Base-by-base conservation (phyloP, 1,284 basidiomycete species). In the Ganoderma lingzhi region DNA sequence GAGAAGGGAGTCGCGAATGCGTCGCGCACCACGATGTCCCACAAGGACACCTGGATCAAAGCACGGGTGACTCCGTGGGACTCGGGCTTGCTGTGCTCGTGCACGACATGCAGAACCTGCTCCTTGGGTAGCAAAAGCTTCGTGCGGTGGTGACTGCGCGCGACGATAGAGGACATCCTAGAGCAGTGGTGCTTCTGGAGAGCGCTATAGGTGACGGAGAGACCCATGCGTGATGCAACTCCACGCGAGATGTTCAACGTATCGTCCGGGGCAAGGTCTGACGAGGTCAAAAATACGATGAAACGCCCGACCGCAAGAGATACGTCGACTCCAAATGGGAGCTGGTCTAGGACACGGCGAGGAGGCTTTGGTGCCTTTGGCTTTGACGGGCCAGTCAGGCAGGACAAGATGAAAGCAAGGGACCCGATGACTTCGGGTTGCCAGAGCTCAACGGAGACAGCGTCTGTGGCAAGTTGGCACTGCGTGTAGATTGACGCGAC, bases 191-290 rank as follows among this genome's bases (percentile, higher is more conserved):
- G 81, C n/a, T 80, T 72, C 62, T 80, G 83, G 67, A 93, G 80
- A 23, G 87, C 87, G 71, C 88, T 89, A 74, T 90, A 93, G 72
- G 92, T 88, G 17, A 91, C 48, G 0, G 86, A 85, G 23, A 91
- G 62, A 0, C 87, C 83, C 0, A 88, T 88, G 63, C 90, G 87
- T 15, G 93, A 75, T 28, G 91, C 90, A 53, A 95, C 78, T 1
- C 96, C 96, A 35, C 94, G 88, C 2, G 89, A 89, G 10, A 96
- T 84, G 42, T 87, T 88, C 64, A 88, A 79, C 23, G 86, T 84
- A 73, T 93, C 91, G 0, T 85, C 80, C 0, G 93, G 93, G 70
- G 93, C 94, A 62, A 95, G 84, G 77, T 96, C 96, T 44, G 86
- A 86, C 23, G 92, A 88, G 6, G 93, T 93, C 51, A 95, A 77